Conservation (phyloP, 768 basidiomycete species). For the Trametes coccinea region DNA sequence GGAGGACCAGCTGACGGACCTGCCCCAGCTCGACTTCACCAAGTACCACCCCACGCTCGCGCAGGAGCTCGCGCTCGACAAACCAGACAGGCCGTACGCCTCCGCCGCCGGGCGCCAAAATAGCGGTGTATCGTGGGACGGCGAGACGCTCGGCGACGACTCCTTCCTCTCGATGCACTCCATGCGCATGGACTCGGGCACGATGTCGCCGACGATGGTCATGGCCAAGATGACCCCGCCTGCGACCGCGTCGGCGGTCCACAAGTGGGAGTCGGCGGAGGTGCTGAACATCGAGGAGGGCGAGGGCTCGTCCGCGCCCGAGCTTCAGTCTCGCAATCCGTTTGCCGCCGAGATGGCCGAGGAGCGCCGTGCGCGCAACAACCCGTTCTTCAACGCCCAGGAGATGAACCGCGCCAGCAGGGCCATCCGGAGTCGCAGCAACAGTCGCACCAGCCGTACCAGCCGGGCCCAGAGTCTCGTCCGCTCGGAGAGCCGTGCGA, state of each 20-base stretch:
- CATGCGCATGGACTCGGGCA: constrained; percentile 40
- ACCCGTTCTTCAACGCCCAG: constrained; percentile 45
- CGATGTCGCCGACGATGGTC: constrained; percentile 50
- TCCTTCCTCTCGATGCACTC: constrained; percentile 53
- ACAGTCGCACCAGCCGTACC: constrained; percentile 27
- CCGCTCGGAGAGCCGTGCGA: constrained; percentile 16
- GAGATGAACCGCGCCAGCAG: constrained; percentile 27
- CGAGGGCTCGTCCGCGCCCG: constrained; percentile 28
- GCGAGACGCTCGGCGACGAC: constrained; percentile 44
- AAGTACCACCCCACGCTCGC: constrained; percentile 57
- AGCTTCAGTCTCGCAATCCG: constrained; percentile 30
- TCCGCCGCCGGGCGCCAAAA: constrained; percentile 43
- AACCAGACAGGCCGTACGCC: constrained; percentile 46
- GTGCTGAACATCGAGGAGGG: constrained; percentile 48
- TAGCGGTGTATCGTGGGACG: constrained; percentile 51
- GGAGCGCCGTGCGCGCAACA: constrained; percentile 39
- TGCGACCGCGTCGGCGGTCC: constrained; percentile 47
- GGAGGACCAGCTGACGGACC: constrained; percentile 28
- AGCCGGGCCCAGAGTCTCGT: constrained; percentile 18
- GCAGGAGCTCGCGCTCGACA: constrained; percentile 47
- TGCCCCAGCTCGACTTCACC: constrained; percentile 45
- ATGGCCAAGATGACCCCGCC: constrained; percentile 65
- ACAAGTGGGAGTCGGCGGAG: constrained; percentile 73
- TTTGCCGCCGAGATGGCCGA: constrained; percentile 34
- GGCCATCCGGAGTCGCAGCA: constrained; percentile 29